Percentiles rank a stretch among this genome's conserved stretches.
These are phyloP conservation scores for Rhizopus stolonifer DNA, from an alignment of 371 early-diverging fungal genomes.

Conservation along the genomic window DNA sequence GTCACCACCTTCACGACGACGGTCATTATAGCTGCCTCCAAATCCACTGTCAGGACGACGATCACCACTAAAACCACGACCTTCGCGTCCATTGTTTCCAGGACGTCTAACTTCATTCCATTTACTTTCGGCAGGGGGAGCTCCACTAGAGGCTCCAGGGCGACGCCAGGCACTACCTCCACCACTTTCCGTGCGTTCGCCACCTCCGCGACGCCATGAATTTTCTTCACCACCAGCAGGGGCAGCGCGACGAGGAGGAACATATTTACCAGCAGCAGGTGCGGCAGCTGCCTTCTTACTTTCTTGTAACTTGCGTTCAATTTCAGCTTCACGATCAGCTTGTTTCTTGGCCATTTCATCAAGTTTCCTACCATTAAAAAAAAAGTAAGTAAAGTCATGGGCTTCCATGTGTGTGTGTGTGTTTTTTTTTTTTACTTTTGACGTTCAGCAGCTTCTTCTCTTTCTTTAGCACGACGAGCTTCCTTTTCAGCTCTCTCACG, in stretches of 20 bases:
- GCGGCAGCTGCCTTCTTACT: conserved; percentile 8
- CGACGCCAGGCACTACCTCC: background rate
- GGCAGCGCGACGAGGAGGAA: conserved; percentile 8
- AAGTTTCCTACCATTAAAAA: conserved; percentile 13
- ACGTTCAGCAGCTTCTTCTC: conserved; percentile 29
- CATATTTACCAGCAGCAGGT: conserved; percentile 7
- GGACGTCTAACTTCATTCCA: background rate
- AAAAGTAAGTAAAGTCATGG: conserved; percentile 9
- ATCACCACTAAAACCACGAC: background rate
- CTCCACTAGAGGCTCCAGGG: background rate
- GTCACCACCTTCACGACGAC: background rate
- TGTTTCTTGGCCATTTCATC: conserved; percentile 45
- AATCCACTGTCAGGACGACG: background rate
- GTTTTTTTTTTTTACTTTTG: conserved; percentile 15
- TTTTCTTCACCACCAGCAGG: conserved; percentile 2
- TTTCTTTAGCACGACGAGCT: conserved; percentile 31
- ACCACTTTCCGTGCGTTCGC: conserved; percentile 9
- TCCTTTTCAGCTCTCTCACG: conserved; percentile 30
- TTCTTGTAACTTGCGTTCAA: conserved; percentile 34
- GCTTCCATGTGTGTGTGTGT: background rate
- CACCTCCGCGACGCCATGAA: conserved; percentile 26
- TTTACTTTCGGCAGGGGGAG: background rate
- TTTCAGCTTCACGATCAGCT: conserved; percentile 39
- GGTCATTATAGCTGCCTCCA: background rate
- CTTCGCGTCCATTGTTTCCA: background rate